Evolutionary conservation across 305 asterid species (phyloP).

Genomic region (Fraxinus dipetala): DNA sequence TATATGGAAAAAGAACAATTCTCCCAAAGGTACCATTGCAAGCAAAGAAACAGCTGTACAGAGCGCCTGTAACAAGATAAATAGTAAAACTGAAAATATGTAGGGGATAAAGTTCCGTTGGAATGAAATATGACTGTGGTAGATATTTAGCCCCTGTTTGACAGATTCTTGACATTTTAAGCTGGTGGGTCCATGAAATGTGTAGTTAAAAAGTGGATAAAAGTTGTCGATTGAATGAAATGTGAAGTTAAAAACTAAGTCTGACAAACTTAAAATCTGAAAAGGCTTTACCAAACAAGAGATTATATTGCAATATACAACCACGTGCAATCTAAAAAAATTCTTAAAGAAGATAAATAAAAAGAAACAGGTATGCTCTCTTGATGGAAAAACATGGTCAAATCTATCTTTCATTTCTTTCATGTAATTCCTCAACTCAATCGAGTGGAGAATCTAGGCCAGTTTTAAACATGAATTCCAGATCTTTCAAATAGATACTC

Average conservation of each 20-base stretch:
- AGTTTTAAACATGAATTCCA: not conserved
- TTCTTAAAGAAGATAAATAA: constrained; percentile 6
- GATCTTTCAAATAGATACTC: not conserved
- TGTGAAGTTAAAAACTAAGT: not conserved
- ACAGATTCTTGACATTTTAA: not conserved
- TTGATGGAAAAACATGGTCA: not conserved
- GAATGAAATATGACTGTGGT: not conserved
- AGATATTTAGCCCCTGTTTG: not conserved
- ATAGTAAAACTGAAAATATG: not conserved
- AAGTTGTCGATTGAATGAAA: not conserved
- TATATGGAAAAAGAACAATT: constrained; percentile 88
- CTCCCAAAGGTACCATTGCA: constrained; percentile 85
- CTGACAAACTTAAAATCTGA: not conserved
- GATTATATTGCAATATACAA: not conserved
- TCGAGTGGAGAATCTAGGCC: not conserved
- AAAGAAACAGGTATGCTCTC: not conserved
- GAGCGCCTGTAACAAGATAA: constrained; percentile 57
- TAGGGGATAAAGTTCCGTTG: not conserved
- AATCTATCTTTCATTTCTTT: not conserved
- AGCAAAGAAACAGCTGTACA: constrained; percentile 85
- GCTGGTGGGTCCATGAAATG: not conserved
- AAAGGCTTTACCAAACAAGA: not conserved
- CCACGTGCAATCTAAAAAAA: not conserved
- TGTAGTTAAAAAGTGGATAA: not conserved
- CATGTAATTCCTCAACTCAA: not conserved